phyloP scores from a whole-genome alignment of 192 early-diverging fungal species.

The Dispira simplex region DNA sequence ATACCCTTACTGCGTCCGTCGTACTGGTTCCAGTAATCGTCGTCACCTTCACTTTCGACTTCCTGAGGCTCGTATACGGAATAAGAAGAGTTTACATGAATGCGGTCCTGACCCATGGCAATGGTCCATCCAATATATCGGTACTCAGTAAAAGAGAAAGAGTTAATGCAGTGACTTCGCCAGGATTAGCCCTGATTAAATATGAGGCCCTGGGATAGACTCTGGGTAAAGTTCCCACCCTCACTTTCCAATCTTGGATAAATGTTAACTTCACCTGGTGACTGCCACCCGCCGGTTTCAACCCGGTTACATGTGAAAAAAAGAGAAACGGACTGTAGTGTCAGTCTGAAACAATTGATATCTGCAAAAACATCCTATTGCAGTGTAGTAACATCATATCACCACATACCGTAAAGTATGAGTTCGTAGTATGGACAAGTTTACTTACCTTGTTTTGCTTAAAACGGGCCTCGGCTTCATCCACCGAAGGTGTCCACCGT shows the following conservation, averaged over 20 bases:
- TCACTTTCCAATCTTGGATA: no score
- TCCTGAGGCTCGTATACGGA: not conserved
- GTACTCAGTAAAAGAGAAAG: not conserved
- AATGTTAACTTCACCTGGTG: no score
- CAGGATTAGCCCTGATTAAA: not conserved
- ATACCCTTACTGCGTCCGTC: not conserved
- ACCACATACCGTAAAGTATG: not conserved
- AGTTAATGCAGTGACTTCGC: not conserved
- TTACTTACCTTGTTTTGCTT: not conserved
- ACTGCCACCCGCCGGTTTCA: no score
- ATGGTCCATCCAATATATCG: not conserved
- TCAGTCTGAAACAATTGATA: not conserved
- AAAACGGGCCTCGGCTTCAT: slow-evolving; percentile 1
- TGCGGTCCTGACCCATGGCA: not conserved
- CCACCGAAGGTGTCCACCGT: not conserved
- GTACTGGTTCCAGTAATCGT: slow-evolving; percentile 10
- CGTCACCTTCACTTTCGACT: not conserved
- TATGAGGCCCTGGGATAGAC: not conserved
- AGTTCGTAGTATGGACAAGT: not conserved
- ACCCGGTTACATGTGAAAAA: no score
- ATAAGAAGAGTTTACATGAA: not conserved
- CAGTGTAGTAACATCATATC: not conserved
- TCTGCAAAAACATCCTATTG: not conserved
- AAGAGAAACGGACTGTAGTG: not conserved
- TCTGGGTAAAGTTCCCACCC: no score